Conservation (phyloP, 2,329 filamentous ascomycete species). For the Trichoderma endophyticum region DNA sequence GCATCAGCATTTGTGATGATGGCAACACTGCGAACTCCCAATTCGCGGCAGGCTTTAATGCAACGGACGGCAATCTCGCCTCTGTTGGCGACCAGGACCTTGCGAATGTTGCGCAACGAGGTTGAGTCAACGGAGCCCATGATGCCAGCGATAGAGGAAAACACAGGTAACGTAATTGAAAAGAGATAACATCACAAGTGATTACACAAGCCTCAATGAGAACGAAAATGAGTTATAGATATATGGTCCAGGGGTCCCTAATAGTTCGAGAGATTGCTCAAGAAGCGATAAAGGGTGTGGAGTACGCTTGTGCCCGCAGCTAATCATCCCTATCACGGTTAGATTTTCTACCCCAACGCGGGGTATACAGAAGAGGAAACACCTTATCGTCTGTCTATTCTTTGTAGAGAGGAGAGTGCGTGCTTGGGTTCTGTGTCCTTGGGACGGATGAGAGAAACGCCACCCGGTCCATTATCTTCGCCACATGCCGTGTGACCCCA, state of each 20-base stretch:
- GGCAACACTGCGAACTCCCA: background rate
- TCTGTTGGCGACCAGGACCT: slow-evolving; percentile 62
- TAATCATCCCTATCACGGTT: background rate
- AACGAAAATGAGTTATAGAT: background rate
- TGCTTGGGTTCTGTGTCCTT: background rate
- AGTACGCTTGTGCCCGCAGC: background rate
- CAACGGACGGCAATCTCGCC: slow-evolving; percentile 74
- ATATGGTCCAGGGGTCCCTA: background rate
- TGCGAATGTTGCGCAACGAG: background rate
- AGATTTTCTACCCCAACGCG: background rate
- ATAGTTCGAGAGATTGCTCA: background rate
- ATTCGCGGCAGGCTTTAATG: slow-evolving; percentile 32
- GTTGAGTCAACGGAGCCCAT: background rate
- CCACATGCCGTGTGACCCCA: background rate
- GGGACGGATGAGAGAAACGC: background rate
- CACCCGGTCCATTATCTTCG: background rate
- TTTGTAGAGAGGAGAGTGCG: background rate
- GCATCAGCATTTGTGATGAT: background rate
- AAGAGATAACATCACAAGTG: background rate
- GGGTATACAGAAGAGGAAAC: background rate
- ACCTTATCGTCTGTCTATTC: background rate
- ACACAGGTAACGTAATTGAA: background rate
- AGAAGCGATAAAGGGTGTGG: background rate
- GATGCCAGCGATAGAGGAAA: background rate
- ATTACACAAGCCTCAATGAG: background rate